These are phyloP conservation scores for Paraphoma sp. DNA, from an alignment of 2,329 filamentous ascomycete genomes.

Conservation along the genomic window DNA sequence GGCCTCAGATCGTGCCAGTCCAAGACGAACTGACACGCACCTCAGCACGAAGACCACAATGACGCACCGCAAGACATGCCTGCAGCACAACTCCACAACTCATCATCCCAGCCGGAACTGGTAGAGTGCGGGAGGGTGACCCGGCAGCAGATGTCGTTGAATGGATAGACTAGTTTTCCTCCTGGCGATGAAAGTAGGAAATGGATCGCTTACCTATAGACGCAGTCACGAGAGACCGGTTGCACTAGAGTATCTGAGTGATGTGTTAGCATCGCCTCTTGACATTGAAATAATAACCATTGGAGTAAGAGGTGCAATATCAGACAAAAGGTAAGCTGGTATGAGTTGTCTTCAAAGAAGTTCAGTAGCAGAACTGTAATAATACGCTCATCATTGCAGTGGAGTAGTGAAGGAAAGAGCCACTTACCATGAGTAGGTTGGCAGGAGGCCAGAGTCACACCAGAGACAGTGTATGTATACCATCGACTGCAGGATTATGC, in stretches of 20 bases:
- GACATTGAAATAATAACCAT: constrained; percentile 3
- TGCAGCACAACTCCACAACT: constrained; percentile 74
- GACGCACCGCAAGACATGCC: constrained; percentile 51
- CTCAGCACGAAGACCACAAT: constrained; percentile 64
- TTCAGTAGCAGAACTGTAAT: constrained; percentile 71
- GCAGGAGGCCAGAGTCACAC: too few relatives aligned
- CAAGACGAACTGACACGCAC: constrained; percentile 47
- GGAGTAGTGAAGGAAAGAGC: neutral
- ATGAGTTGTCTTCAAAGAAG: constrained; percentile 63
- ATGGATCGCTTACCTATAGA: constrained; percentile 29
- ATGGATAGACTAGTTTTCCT: constrained; percentile 70
- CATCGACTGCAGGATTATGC: too few relatives aligned
- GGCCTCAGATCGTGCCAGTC: constrained; percentile 59
- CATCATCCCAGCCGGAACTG: constrained; percentile 63
- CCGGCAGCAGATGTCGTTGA: constrained; percentile 69
- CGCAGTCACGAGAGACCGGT: neutral
- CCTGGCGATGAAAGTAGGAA: constrained; percentile 47
- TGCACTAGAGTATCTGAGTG: constrained; percentile 4
- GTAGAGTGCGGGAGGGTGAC: constrained; percentile 77
- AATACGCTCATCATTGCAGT: constrained; percentile 48
- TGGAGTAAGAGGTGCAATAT: constrained; percentile 29
- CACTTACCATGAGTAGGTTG: too few relatives aligned
- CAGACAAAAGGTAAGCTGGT: constrained; percentile 64
- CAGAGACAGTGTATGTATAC: too few relatives aligned
- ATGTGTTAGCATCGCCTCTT: constrained; percentile 23